Evolutionary conservation across 2,329 filamentous ascomycete species (phyloP).

Genomic region (Lachnellula subtilissima): DNA sequence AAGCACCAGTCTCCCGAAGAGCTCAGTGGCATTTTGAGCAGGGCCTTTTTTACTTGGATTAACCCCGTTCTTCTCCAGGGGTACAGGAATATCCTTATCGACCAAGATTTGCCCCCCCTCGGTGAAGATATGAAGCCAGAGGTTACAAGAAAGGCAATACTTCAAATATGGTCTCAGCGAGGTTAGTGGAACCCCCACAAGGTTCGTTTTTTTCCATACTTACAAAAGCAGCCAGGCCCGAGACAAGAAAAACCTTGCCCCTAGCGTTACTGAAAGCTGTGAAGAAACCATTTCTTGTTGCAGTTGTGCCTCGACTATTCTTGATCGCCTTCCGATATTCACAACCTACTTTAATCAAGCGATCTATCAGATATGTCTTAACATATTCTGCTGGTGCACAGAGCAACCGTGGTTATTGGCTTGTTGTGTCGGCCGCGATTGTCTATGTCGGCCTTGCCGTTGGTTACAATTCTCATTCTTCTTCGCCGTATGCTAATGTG

Average conservation of each 20-base stretch:
- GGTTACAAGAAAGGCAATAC: conserved; percentile 10
- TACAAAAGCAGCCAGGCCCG: conserved; percentile 15
- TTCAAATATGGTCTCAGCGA: conserved; percentile 15
- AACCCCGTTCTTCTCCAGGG: conserved; percentile 20
- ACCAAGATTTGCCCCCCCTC: conserved; percentile 18
- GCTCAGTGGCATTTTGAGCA: conserved; percentile 8
- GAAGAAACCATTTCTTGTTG: conserved; percentile 27
- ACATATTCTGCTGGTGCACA: background rate
- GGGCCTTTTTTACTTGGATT: conserved; percentile 22
- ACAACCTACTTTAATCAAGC: conserved; percentile 38
- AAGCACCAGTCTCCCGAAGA: conserved; percentile 16
- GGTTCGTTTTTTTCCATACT: background rate
- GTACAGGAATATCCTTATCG: conserved; percentile 14
- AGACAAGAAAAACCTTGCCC: conserved; percentile 29
- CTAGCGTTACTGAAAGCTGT: conserved; percentile 31
- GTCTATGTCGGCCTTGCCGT: conserved; percentile 38
- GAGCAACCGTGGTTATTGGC: conserved; percentile 22
- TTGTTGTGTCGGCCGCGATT: conserved; percentile 31
- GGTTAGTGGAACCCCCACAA: conserved; percentile 5
- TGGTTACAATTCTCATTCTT: conserved; percentile 11
- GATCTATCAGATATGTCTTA: conserved; percentile 33
- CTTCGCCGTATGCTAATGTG: background rate
- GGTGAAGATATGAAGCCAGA: conserved; percentile 13
- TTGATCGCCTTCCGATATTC: conserved; percentile 38
- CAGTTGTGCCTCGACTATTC: conserved; percentile 35